Evolutionary conservation across 306 rosid genomes (phyloP).

Genomic region (Erythrophleum fordii): DNA sequence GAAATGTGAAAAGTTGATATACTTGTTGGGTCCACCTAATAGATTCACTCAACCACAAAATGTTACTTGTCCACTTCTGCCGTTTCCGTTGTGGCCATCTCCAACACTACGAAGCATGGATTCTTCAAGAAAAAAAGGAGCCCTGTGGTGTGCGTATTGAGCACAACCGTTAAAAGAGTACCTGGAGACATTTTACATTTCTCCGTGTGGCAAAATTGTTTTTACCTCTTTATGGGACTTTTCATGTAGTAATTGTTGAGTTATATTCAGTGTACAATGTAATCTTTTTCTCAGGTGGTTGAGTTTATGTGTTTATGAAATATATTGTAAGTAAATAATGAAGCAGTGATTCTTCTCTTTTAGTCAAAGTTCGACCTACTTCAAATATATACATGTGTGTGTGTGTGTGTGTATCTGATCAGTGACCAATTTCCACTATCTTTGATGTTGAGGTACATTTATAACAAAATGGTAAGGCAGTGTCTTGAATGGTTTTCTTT

Average conservation of each 20-base stretch:
- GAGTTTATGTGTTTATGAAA: neutral
- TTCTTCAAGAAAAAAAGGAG: neutral
- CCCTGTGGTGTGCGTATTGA: neutral
- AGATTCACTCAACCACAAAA: neutral
- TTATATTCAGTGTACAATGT: neutral
- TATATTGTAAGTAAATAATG: neutral
- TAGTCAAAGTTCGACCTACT: neutral
- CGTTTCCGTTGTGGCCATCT: neutral
- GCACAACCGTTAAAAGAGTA: neutral
- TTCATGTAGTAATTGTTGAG: neutral
- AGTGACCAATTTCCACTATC: neutral
- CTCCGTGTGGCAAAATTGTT: neutral
- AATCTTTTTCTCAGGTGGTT: neutral
- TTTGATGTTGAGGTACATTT: neutral
- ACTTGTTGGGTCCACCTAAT: neutral
- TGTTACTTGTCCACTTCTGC: neutral
- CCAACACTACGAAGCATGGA: neutral
- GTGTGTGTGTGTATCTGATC: neutral
- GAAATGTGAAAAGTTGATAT: neutral
- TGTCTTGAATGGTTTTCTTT: neutral
- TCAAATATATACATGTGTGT: neutral
- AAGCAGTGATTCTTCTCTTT: neutral
- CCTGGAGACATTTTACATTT: no score
- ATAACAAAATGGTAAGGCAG: neutral
- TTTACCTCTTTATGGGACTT: neutral